Evolutionary conservation across 371 early-diverging fungal species (phyloP).

Genomic region (Polyrhizophydium stewartii): DNA sequence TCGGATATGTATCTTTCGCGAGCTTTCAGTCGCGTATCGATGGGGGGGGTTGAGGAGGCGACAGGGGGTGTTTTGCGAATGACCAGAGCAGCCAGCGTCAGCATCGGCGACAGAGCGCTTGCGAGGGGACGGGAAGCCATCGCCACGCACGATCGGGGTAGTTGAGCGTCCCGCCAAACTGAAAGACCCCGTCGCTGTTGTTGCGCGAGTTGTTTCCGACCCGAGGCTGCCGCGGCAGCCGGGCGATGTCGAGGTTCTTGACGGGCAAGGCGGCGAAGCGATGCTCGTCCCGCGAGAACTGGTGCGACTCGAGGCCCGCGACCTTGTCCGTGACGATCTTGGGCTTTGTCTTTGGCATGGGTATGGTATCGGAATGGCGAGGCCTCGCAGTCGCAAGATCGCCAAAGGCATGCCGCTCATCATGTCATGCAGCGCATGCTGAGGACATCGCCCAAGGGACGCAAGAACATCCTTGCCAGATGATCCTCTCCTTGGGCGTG

Average conservation of each 20-base stretch:
- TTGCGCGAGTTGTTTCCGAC: slow-evolving; percentile 32
- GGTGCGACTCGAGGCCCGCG: slow-evolving; percentile 15
- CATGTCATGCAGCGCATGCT: no score
- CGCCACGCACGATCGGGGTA: background rate
- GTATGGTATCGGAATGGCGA: no score
- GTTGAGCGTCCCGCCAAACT: slow-evolving; percentile 26
- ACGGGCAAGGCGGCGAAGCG: slow-evolving; percentile 1
- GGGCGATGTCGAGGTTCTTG: background rate
- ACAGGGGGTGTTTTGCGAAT: no score
- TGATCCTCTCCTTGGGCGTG: no score
- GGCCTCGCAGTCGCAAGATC: no score
- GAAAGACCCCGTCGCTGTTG: slow-evolving; percentile 26
- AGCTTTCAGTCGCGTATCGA: background rate
- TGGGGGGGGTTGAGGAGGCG: background rate
- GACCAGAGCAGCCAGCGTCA: no score
- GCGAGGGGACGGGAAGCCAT: no score
- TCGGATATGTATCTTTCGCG: background rate
- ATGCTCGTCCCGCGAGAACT: slow-evolving; percentile 14
- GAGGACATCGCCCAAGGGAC: no score
- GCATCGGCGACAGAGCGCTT: no score
- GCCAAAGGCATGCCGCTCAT: no score
- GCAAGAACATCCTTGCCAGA: no score
- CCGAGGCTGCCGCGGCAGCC: slow-evolving; percentile 1
- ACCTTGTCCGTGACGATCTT: slow-evolving; percentile 3
- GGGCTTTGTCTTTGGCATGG: no score